A percentile compares a stretch with the other conserved stretches of the same genome.
Conservation (phyloP, 805 yeast genomes). For the Candida manassasensis region DNA sequence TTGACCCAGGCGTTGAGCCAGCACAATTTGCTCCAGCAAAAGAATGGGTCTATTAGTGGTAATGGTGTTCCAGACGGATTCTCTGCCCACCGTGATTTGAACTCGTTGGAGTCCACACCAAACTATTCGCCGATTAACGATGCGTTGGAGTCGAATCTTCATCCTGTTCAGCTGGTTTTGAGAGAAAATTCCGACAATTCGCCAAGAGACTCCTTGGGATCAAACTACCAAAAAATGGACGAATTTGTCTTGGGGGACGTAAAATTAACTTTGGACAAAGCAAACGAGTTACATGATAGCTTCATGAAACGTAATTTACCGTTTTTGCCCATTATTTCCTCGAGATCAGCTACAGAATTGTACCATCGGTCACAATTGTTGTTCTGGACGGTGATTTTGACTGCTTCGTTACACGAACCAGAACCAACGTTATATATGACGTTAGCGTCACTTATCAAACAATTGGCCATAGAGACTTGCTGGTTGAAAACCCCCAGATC, state of each 20-base stretch:
- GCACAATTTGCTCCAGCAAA: conserved; percentile 28
- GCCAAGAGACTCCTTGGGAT: conserved; percentile 12
- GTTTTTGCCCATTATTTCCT: conserved; percentile 71
- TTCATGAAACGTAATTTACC: conserved; percentile 69
- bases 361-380: conserved; percentile 78
- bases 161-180: conserved; percentile 1
- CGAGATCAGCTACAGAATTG: conserved; percentile 67
- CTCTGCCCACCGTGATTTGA: neutral
- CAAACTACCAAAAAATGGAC: conserved; percentile 18
- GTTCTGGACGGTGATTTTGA: conserved; percentile 87
- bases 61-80: neutral
- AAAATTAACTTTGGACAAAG: conserved; percentile 58
- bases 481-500: conserved; percentile 93
- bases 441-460: conserved; percentile 73
- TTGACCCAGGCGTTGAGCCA: conserved; percentile 59
- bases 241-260: conserved; percentile 80
- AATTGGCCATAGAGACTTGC: conserved; percentile 85
- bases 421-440: conserved; percentile 77
- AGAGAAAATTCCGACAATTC: conserved; percentile 26
- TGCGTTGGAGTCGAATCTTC: conserved; percentile 3
- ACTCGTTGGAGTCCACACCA: neutral
- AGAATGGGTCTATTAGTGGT: conserved; percentile 4
- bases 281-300: conserved; percentile 64
- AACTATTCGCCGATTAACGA: neutral
- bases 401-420: conserved; percentile 83